Percentiles rank a stretch among this genome's conserved stretches.
Conservation (phyloP, 768 basidiomycete species). For the Termitomyces sp. region DNA sequence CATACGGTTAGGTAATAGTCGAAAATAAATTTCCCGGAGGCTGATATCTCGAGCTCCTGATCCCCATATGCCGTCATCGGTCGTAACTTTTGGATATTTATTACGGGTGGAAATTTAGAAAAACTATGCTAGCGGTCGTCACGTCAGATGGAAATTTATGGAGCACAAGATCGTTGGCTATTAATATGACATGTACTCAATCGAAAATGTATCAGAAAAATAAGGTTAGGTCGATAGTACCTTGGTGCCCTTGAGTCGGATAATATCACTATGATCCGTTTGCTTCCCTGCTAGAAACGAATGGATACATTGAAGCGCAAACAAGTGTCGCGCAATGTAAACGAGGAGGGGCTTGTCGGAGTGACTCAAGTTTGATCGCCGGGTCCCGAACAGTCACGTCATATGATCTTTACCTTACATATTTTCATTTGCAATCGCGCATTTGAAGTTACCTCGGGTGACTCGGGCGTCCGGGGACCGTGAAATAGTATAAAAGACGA, state of each 20-base stretch:
- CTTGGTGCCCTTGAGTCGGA: too few relatives aligned
- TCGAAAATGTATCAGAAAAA: too few relatives aligned
- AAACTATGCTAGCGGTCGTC: neutral
- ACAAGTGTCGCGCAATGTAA: too few relatives aligned
- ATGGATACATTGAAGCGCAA: too few relatives aligned
- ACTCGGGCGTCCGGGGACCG: constrained; percentile 1
- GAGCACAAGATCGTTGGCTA: too few relatives aligned
- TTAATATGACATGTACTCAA: too few relatives aligned
- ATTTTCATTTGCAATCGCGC: neutral
- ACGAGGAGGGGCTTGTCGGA: neutral
- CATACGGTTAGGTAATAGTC: too few relatives aligned
- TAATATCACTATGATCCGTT: neutral
- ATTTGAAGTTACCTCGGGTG: neutral
- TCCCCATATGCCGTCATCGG: neutral
- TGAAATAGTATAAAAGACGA: neutral
- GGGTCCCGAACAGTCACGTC: constrained; percentile 11
- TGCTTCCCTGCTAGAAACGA: neutral
- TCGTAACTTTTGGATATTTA: neutral
- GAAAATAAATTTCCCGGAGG: neutral
- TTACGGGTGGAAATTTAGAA: neutral
- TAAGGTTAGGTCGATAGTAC: neutral
- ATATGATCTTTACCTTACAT: neutral
- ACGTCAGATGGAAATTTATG: too few relatives aligned
- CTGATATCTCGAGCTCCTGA: too few relatives aligned
- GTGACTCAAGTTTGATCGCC: neutral